A percentile compares a stretch with the other conserved stretches of the same genome.
phyloP scores from a whole-genome alignment of 192 early-diverging fungal species.

The Kappamyces sp. region DNA sequence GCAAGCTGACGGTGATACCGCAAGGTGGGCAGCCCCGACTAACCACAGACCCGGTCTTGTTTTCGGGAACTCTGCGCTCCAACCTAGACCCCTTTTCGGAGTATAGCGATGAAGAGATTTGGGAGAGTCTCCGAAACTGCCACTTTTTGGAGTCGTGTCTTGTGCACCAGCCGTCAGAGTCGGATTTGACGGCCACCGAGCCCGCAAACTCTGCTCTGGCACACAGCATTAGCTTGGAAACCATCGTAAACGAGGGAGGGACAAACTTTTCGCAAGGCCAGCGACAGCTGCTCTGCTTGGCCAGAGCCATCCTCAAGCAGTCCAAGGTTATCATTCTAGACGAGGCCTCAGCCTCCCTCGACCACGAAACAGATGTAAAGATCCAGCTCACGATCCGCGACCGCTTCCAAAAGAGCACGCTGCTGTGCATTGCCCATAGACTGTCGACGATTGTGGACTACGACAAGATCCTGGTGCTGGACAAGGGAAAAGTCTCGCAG shows the following conservation, averaged over 20 bases:
- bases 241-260: slow-evolving; percentile 31
- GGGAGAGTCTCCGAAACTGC: slow-evolving; percentile 8
- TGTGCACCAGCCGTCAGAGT: too few relatives aligned
- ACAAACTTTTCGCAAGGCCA: slow-evolving; percentile 45
- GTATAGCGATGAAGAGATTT: slow-evolving; percentile 24
- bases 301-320: slow-evolving; percentile 28
- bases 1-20: slow-evolving; percentile 79
- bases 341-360: slow-evolving; percentile 82
- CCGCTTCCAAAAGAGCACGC: slow-evolving; percentile 60
- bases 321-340: slow-evolving; percentile 69
- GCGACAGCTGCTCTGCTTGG: slow-evolving; percentile 28
- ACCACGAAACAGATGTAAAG: slow-evolving; percentile 50
- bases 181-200: background rate
- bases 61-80: slow-evolving; percentile 33
- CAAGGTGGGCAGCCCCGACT: slow-evolving; percentile 34
- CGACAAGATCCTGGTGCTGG: slow-evolving; percentile 67
- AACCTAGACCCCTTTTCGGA: slow-evolving; percentile 67
- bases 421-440: slow-evolving; percentile 83
- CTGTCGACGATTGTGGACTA: slow-evolving; percentile 52
- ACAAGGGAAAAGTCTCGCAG: slow-evolving; percentile 61
- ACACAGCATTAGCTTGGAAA: slow-evolving; percentile 26
- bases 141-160: slow-evolving; percentile 3
- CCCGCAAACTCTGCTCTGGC: background rate
- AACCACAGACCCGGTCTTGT: slow-evolving; percentile 58
- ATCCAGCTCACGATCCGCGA: slow-evolving; percentile 79